A percentile compares a stretch with the other conserved stretches of the same genome.
These are phyloP conservation scores for Backusella liffmaniae DNA, from an alignment of 192 early-diverging fungal genomes.

Conservation along the genomic window DNA sequence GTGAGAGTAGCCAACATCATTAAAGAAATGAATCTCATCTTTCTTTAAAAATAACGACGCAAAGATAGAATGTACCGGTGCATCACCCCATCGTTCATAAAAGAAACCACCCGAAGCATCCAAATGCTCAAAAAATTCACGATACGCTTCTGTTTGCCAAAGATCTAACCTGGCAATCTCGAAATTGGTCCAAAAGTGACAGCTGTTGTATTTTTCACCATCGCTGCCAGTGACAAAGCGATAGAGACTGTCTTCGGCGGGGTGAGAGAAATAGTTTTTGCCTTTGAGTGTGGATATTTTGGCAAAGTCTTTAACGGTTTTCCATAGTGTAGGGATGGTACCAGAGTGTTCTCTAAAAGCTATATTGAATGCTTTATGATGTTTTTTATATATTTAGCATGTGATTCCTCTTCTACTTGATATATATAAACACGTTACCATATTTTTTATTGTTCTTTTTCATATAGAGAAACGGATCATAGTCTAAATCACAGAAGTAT, in stretches of 20 bases:
- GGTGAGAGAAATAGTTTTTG: constrained; percentile 33
- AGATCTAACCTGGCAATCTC: constrained; percentile 63
- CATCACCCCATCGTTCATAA: constrained; percentile 62
- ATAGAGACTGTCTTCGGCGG: constrained; percentile 35
- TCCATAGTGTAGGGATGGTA: constrained; percentile 74
- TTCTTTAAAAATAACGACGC: constrained; percentile 55
- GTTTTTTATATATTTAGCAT: background rate
- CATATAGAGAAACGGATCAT: constrained; percentile 57
- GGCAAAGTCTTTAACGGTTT: constrained; percentile 50
- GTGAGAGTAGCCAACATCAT: constrained; percentile 44
- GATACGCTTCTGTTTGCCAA: constrained; percentile 54
- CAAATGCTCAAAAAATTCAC: constrained; percentile 56
- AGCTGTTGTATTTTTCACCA: constrained; percentile 54
- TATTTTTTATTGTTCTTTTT: constrained; percentile 47
- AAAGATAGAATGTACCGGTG: constrained; percentile 67
- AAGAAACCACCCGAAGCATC: constrained; percentile 45
- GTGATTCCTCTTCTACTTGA: background rate
- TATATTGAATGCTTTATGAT: constrained; percentile 59
- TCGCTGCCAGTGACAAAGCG: constrained; percentile 52
- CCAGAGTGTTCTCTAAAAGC: constrained; percentile 63
- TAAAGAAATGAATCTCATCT: constrained; percentile 48
- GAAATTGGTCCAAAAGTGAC: constrained; percentile 87
- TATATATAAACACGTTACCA: constrained; percentile 5
- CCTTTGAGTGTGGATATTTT: constrained; percentile 14
- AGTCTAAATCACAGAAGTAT: constrained; percentile 53